Evolutionary conservation across 495 filamentous ascomycete genomes (phyloP).

Genomic region (Penicillium cosmopolitanum): DNA sequence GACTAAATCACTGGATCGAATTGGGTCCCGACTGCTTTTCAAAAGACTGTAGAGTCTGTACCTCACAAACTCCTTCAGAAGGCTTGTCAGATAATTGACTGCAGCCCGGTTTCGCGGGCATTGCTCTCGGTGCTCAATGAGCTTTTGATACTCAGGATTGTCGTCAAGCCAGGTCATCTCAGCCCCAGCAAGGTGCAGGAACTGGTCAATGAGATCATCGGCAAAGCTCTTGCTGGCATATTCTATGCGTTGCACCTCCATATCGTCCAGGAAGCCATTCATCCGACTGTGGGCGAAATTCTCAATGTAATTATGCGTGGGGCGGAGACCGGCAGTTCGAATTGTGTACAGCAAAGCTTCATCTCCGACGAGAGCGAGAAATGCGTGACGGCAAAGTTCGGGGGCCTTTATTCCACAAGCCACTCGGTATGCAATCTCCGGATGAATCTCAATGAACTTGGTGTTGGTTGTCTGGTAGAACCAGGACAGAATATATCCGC

Average conservation of each 20-base stretch:
- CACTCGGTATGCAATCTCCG: slow-evolving; percentile 50
- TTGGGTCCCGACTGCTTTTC: slow-evolving; percentile 9
- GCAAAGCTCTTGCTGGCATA: slow-evolving; percentile 53
- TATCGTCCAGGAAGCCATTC: slow-evolving; percentile 44
- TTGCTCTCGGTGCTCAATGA: slow-evolving; percentile 17
- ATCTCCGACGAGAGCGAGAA: slow-evolving; percentile 51
- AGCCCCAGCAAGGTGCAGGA: slow-evolving; percentile 37
- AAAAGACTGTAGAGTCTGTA: slow-evolving; percentile 26
- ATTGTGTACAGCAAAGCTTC: slow-evolving; percentile 44
- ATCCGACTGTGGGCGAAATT: slow-evolving; percentile 25
- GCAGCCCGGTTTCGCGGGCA: slow-evolving; percentile 1
- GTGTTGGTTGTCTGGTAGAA: slow-evolving; percentile 47
- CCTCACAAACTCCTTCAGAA: slow-evolving; percentile 35
- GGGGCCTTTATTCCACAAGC: slow-evolving; percentile 44
- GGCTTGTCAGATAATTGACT: no score
- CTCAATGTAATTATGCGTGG: slow-evolving; percentile 23
- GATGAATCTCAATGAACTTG: slow-evolving; percentile 50
- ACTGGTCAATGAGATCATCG: slow-evolving; percentile 36
- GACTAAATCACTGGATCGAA: slow-evolving; percentile 12
- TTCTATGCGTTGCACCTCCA: slow-evolving; percentile 51
- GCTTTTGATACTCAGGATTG: slow-evolving; percentile 31
- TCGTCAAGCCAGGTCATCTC: slow-evolving; percentile 49
- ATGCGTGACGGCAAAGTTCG: slow-evolving; percentile 47
- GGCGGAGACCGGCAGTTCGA: slow-evolving; percentile 7
- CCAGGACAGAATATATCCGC: slow-evolving; percentile 49